Conservation (phyloP, 441 rosid species). For the Heliophila coronopifolia region DNA sequence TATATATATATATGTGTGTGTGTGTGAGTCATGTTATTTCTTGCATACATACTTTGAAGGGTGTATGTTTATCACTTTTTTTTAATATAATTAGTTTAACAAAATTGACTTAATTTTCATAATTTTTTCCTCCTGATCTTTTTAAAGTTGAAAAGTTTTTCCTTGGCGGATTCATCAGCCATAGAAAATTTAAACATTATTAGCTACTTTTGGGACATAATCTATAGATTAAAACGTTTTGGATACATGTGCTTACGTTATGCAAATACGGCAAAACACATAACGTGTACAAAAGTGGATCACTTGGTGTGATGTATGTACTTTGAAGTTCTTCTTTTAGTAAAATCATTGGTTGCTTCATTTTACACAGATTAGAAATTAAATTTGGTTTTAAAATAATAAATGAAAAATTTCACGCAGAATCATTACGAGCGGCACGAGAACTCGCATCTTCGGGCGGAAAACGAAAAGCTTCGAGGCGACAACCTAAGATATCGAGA, state of each 20-base stretch:
- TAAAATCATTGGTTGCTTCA: constrained; percentile 4
- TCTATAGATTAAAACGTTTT: constrained; percentile 12
- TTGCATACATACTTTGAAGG: background rate
- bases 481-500: constrained; percentile 87
- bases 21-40: background rate
- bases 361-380: constrained; percentile 8
- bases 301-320: constrained; percentile 16
- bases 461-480: constrained; percentile 73
- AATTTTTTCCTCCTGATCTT: background rate
- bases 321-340: constrained; percentile 18
- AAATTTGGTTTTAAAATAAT: background rate
- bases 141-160: background rate
- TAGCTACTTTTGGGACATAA: constrained; percentile 8
- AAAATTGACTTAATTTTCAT: background rate
- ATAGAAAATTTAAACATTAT: background rate
- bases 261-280: constrained; percentile 23
- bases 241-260: constrained; percentile 15
- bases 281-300: constrained; percentile 31
- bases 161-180: background rate
- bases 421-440: constrained; percentile 85
- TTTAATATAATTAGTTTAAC: background rate
- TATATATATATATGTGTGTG: background rate
- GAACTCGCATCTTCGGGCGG: constrained; percentile 60
- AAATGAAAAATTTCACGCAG: constrained; percentile 28
- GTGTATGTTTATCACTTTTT: background rate